Base-by-base conservation (phyloP, 169 alveolate genomes). In the Cryptosporidium muris region DNA sequence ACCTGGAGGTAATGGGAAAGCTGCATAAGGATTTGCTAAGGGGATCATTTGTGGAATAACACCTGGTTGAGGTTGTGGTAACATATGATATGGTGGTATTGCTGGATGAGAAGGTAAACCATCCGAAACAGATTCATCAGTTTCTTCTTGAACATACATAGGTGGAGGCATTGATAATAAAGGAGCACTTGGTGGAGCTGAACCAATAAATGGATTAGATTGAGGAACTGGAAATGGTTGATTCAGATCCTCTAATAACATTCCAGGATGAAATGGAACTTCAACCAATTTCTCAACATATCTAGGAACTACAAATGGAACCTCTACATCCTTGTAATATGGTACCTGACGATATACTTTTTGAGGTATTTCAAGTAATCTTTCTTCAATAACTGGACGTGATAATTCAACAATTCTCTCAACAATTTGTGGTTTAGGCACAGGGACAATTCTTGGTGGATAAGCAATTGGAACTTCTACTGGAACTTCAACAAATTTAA, bases 391-490 rank as follows among this genome's bases (percentile, higher is more conserved):
- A 1, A 74, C 93, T 16, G 95, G 95, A 53, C 90, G 91, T 12
- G 92, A 89, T 42, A 94, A 89, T 58, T 92, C 94, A 49, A 92
- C 95, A 12, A 90, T 90, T 52, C 95, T 80, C 64, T 92, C 95
- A 8, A 92, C 94, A 63, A 91, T 82, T 60, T 92, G 93, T 25
- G 91, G 90, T 81, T 89, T 92, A 6, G 94, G 94, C 36, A 82
- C 88, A 5, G 95, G 94, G 43, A 92, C 91, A 51, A 92, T 92
- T 82, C 92, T 92, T 5, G 95, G 95, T n/a, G 95, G 95, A 65
- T 92, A 92, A 12, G 91, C 89, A 66, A 93, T 91, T 25, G 95
- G 95, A 9, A 92, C 95, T 65, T 92, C 95, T 43, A 92, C 94
- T 3, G 95, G 95, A 36, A 92, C 95, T 80, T 92, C 95, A 14